A percentile compares a stretch with the other conserved stretches of the same genome.
Conservation (phyloP, 108 stramenopile genomes). For the Nannochloropsis salina region DNA sequence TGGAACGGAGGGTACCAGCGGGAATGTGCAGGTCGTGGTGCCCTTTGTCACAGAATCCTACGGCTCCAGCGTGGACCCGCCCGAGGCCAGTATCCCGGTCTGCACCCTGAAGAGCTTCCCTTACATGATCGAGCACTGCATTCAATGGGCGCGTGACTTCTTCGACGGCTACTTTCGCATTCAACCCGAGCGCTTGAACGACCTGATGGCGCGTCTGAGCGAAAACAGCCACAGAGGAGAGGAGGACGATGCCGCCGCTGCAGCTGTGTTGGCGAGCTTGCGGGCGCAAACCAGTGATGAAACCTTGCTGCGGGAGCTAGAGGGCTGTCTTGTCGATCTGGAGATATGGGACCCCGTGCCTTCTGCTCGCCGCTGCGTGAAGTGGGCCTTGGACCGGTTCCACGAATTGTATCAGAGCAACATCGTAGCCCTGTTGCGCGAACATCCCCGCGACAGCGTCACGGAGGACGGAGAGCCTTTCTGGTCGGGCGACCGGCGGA, state of each 20-base stretch:
- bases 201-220: slow-evolving; percentile 34
- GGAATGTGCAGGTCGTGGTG: slow-evolving; percentile 56
- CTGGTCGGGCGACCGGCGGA: slow-evolving; percentile 72
- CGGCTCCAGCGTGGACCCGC: slow-evolving; percentile 48
- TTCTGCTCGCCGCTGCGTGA: slow-evolving; percentile 40
- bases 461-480: slow-evolving; percentile 90
- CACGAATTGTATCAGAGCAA: slow-evolving; percentile 22
- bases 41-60: slow-evolving; percentile 53
- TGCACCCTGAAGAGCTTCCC: slow-evolving; percentile 64
- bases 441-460: slow-evolving; percentile 72
- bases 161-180: slow-evolving; percentile 46
- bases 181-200: slow-evolving; percentile 23
- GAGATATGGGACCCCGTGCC: slow-evolving; percentile 15
- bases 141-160: slow-evolving; percentile 56
- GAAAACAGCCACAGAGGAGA: neutral
- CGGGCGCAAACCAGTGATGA: neutral
- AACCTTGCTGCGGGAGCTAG: slow-evolving; percentile 11
- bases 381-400: slow-evolving; percentile 49
- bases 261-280: neutral
- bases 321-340: neutral
- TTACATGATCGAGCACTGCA: slow-evolving; percentile 53
- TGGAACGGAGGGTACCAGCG: slow-evolving; percentile 60
- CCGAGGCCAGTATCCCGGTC: slow-evolving; percentile 51
- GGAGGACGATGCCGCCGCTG: neutral
- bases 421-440: slow-evolving; percentile 35